These are phyloP conservation scores for Penicillium manginii DNA, from an alignment of 495 filamentous ascomycete species.

Conservation along the genomic window DNA sequence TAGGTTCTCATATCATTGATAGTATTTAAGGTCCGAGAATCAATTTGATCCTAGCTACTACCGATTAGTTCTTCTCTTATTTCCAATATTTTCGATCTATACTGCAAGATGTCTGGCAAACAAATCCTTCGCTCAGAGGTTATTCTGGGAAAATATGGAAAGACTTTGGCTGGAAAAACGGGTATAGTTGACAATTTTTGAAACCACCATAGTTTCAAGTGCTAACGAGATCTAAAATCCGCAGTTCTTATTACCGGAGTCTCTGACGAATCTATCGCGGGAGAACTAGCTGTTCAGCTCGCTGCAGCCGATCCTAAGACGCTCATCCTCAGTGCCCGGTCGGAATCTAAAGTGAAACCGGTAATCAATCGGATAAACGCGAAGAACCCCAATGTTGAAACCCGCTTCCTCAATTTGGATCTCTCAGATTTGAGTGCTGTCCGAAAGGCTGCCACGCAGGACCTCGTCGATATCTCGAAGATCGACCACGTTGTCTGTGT, in stretches of 20 bases:
- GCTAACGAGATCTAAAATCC: neutral
- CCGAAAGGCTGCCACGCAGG: slow-evolving; percentile 9
- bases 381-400: slow-evolving; percentile 18
- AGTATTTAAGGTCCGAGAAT: neutral
- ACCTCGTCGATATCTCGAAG: slow-evolving; percentile 15
- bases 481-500: slow-evolving; percentile 24
- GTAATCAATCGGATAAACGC: slow-evolving; percentile 17
- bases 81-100: neutral
- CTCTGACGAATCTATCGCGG: slow-evolving; percentile 25
- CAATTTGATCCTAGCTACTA: neutral
- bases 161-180: slow-evolving; percentile 24
- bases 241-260: slow-evolving; percentile 29
- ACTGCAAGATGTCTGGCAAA: slow-evolving; percentile 18
- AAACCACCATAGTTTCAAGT: neutral
- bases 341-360: slow-evolving; percentile 17
- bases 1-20: neutral
- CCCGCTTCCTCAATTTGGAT: slow-evolving; percentile 24
- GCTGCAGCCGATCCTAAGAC: slow-evolving; percentile 17
- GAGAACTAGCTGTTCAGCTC: slow-evolving; percentile 25
- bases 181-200: slow-evolving; percentile 6
- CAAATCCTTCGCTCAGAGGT: slow-evolving; percentile 26
- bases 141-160: slow-evolving; percentile 26
- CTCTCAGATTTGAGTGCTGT: slow-evolving; percentile 17
- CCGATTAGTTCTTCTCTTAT: neutral
- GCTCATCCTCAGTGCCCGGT: slow-evolving; percentile 24